Base-by-base conservation (phyloP, 2,329 filamentous ascomycete species). In the Sarocladium oryzae region DNA sequence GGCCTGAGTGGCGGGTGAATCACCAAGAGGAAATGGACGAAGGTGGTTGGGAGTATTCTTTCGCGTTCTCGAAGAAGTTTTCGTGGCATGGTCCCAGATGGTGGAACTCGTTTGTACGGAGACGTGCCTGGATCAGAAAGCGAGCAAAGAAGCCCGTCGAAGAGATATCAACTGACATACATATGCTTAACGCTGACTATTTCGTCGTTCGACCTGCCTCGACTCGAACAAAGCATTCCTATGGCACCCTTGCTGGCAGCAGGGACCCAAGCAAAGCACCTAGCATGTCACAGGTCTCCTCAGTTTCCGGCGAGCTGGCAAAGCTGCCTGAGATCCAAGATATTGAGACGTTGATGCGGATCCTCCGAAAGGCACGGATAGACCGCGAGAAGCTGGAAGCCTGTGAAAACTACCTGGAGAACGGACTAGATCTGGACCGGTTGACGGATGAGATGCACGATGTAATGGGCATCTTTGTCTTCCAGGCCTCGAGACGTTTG, bases 11-110 rank as follows among this genome's bases (percentile, higher is more conserved):
- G 83, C 74, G 71, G 24, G 61, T 86, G 57, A 77, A 81, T 53
- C 72, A 89, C 78, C 89, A 92, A 73, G 80, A 86, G 2, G 85
- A 86, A 53, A 59, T 68, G 33, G 93, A 97, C 61, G 86, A 92
- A 55, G 88, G 92, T 56, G 93, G 93, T 3, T 99, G 93, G 93
- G 86, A 95, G 64, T 99, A 99, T 68, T 93, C 89, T 15, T 90
- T 96, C 64, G 85, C 88, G 57, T 99, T 97, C 63, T 74, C 75
- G 56, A 81, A 78, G 54, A 74, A 70, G 37, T 89, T 87, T 57
- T 81, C 83, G 2, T 99, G 93, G 93, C 93, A 99, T 66, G 85
- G 85, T 2, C 87, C 88, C 16, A 86, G 82, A 23, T 97, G 92
- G 91, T 96, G 89, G 68, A 92, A 91, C 65, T 95, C 89, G 1